Evolutionary conservation across 192 early-diverging fungal species (phyloP).

Genomic region (Thoreauomyces humboldtii): DNA sequence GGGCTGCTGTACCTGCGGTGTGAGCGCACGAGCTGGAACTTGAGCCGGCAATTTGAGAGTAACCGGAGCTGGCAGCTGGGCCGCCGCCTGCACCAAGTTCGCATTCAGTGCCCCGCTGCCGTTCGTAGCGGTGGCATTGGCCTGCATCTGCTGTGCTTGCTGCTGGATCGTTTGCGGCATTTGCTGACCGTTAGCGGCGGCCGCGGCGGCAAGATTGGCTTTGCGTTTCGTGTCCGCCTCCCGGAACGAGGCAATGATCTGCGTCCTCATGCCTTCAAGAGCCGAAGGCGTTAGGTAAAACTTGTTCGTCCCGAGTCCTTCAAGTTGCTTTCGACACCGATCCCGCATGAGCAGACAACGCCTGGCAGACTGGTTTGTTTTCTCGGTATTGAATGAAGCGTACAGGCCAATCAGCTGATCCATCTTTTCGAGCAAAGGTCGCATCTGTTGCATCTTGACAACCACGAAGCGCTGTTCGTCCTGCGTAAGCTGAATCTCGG

Average conservation of each 20-base stretch:
- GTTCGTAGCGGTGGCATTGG: too few species aligned
- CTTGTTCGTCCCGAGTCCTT: constrained; percentile 2
- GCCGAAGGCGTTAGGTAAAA: neutral
- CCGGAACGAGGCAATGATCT: neutral
- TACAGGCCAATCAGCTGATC: neutral
- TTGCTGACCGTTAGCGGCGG: too few species aligned
- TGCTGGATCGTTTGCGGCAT: too few species aligned
- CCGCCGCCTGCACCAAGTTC: too few species aligned
- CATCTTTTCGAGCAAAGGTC: neutral
- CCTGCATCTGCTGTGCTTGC: too few species aligned
- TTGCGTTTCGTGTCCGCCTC: neutral
- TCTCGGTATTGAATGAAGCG: neutral
- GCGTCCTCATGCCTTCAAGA: neutral
- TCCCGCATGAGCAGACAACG: neutral
- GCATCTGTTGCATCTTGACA: neutral
- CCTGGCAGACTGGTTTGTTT: neutral
- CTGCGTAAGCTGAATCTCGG: neutral
- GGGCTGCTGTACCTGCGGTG: neutral
- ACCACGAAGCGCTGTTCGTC: neutral
- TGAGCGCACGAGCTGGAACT: neutral
- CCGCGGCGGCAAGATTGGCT: neutral
- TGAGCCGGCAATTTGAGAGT: too few species aligned
- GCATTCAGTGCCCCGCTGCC: too few species aligned
- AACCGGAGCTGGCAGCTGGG: too few species aligned
- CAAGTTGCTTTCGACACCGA: neutral